Evolutionary conservation across 257 asterid species (phyloP), one percentile per base, ranked within the genome.

Genomic region (Lycium ferocissimum): DNA sequence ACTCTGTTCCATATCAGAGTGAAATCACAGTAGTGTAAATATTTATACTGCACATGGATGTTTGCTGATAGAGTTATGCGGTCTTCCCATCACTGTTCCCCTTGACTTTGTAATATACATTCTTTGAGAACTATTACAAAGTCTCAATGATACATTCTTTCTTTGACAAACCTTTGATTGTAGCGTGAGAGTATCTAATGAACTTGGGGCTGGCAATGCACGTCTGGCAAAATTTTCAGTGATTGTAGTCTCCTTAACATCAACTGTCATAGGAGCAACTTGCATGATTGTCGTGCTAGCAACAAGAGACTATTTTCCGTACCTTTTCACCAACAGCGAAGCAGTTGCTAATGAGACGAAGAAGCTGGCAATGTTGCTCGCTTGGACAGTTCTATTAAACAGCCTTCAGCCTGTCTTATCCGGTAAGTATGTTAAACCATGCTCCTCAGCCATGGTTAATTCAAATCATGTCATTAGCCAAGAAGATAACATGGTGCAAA

Each of bases 341-440:
- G 95, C 93, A 0, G 97, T 95, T 26, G 97, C 97, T 5, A 87
- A 90, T 71, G 94, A 94, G 86, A 92, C 96, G 0, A 91, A 95
- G 56, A 86, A 93, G 75, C 71, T 95, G 11, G 92, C 97, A 7
- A 40, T 80, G 56, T 82, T 95, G 67, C 94, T 95, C n/a, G 95
- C 91, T 9, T 87, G 90, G 26, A 92, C 98, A 0, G 91, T 89
- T 81, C 86, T 93, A 1, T 59, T 95, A 62, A 92, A 94, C 86
- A 95, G 98, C 17, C 97, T 95, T 85, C 98, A 95, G 53, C 98
- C 98, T 3, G 98, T 94, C 72, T 86, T 95, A 82, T 94, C 97
- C 2, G 98, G 98, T 95, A 86, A 84, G 82, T 53, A 51, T 47
- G 37, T 51, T 75, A 73, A 53, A 15, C 11, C 13, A 63, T 80